A percentile compares a stretch with the other conserved stretches of the same genome.
Evolutionary conservation across 2,329 filamentous ascomycete genomes (phyloP).

Genomic region (Bipolaris victoriae): DNA sequence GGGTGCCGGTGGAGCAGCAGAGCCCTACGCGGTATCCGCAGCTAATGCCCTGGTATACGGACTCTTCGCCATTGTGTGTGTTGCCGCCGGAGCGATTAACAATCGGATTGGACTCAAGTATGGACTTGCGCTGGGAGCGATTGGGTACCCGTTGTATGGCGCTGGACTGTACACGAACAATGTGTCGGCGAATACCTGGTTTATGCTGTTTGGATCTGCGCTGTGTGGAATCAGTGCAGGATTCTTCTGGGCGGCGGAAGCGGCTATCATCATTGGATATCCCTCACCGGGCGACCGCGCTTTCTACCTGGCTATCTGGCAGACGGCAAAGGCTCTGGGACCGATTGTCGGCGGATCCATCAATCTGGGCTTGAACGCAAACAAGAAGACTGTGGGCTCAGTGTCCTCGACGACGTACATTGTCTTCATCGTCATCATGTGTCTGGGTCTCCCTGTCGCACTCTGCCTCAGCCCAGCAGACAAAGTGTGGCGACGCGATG

Average conservation of each 20-base stretch:
- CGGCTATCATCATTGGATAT: slow-evolving; percentile 52
- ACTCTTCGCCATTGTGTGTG: slow-evolving; percentile 42
- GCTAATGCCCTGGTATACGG: slow-evolving; percentile 45
- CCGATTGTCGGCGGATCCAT: slow-evolving; percentile 59
- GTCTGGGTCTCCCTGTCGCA: slow-evolving; percentile 52
- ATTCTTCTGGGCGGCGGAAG: slow-evolving; percentile 54
- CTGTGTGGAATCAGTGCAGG: slow-evolving; percentile 50
- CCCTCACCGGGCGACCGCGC: slow-evolving; percentile 47
- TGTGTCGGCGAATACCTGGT: slow-evolving; percentile 48
- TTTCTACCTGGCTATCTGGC: slow-evolving; percentile 47
- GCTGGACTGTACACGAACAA: slow-evolving; percentile 52
- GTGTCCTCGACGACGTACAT: slow-evolving; percentile 52
- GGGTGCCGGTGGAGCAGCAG: slow-evolving; percentile 43
- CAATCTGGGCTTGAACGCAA: slow-evolving; percentile 56
- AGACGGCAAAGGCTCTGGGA: slow-evolving; percentile 44
- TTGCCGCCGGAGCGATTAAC: slow-evolving; percentile 46
- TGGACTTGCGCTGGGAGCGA: slow-evolving; percentile 51
- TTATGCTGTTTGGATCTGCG: slow-evolving; percentile 49
- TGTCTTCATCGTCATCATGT: slow-evolving; percentile 57
- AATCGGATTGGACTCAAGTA: slow-evolving; percentile 46
- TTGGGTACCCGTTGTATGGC: slow-evolving; percentile 52
- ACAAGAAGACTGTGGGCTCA: slow-evolving; percentile 47
- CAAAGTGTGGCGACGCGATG: slow-evolving; percentile 54
- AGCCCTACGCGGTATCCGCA: slow-evolving; percentile 42
- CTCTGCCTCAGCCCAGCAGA: slow-evolving; percentile 54